Conservation (phyloP, 176 grass and related monocot genomes). For the Musa acuminata region DNA sequence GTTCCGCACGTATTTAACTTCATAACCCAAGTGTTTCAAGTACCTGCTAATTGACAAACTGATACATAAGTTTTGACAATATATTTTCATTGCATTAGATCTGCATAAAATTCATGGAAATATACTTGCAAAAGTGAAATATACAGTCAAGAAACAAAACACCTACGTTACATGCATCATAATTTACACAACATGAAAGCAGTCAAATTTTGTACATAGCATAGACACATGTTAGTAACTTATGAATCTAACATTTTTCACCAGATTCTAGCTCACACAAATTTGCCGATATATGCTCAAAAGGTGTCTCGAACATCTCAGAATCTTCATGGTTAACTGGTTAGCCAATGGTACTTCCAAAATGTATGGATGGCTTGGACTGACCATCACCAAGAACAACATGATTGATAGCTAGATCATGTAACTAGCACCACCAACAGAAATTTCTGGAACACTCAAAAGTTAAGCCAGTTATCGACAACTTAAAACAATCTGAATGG, state of each 20-base stretch:
- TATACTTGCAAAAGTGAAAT: not conserved
- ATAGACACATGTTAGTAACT: too few species aligned
- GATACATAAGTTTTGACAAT: not conserved
- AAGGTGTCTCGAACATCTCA: not conserved
- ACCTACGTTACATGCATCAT: not conserved
- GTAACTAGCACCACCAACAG: not conserved
- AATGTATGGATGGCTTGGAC: too few species aligned
- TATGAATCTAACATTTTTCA: not conserved
- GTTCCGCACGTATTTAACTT: conserved; percentile 80
- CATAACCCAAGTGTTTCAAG: conserved; percentile 73
- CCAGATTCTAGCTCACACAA: not conserved
- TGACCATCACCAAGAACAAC: too few species aligned
- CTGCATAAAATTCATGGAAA: not conserved
- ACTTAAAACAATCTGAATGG: not conserved
- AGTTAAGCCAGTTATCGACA: not conserved
- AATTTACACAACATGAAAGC: too few species aligned
- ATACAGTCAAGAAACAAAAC: not conserved
- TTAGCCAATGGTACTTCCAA: too few species aligned
- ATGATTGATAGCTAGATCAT: too few species aligned
- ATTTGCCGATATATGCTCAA: not conserved
- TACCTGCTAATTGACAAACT: conserved; percentile 29
- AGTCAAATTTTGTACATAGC: too few species aligned
- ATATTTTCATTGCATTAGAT: not conserved
- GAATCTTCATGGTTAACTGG: not conserved
- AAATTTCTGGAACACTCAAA: not conserved